These are phyloP conservation scores for Phaseolus coccineus DNA, from an alignment of 331 rosid species.

Conservation along the genomic window DNA sequence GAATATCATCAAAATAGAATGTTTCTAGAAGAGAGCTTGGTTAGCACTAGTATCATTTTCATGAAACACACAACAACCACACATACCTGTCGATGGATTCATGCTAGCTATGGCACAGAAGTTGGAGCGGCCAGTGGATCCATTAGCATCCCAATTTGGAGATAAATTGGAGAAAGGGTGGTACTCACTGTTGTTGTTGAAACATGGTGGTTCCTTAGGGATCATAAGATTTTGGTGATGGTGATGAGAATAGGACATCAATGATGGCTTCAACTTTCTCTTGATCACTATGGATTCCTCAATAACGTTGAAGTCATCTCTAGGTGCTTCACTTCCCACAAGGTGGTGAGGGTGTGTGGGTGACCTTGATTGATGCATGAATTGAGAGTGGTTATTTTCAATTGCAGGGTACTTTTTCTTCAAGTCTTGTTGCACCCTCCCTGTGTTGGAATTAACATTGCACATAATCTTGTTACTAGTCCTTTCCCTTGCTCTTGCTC, in stretches of 20 bases:
- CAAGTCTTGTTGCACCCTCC: constrained; percentile 34
- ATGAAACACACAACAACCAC: constrained; percentile 19
- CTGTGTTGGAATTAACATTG: constrained; percentile 2
- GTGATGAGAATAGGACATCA: constrained; percentile 38
- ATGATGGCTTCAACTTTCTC: constrained; percentile 60
- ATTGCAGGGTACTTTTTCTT: constrained; percentile 46
- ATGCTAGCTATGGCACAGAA: constrained; percentile 63
- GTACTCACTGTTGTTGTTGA: constrained; percentile 40
- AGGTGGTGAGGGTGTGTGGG: constrained; percentile 20
- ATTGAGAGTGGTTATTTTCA: constrained; percentile 40
- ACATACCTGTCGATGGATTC: constrained; percentile 45
- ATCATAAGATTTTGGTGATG: constrained; percentile 51
- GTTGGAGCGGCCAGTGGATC: constrained; percentile 52
- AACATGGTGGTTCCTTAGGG: constrained; percentile 51
- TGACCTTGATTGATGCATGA: constrained; percentile 32
- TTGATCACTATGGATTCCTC: constrained; percentile 59
- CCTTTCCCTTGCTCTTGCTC: constrained; percentile 91
- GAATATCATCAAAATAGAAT: constrained; percentile 2
- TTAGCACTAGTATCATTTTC: neutral
- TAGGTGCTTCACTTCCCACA: constrained; percentile 26
- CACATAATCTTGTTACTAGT: constrained; percentile 63
- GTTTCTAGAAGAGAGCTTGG: neutral
- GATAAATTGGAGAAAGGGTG: constrained; percentile 57
- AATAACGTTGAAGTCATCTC: constrained; percentile 44
- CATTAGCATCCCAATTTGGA: constrained; percentile 70